Evolutionary conservation across 371 early-diverging fungal species (phyloP).

Genomic region (Rhizopus sp.): DNA sequence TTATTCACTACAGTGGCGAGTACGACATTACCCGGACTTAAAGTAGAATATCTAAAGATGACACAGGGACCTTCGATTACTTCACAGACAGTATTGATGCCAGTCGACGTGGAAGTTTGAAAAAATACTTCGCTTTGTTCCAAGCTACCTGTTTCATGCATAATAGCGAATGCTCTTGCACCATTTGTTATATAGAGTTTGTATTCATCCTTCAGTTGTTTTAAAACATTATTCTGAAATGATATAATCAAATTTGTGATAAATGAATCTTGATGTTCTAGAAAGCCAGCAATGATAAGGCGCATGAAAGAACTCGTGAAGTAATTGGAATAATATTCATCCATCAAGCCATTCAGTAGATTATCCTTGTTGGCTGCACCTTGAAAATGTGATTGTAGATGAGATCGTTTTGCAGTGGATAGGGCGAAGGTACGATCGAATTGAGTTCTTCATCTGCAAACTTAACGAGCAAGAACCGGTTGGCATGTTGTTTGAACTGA

Average conservation of each 20-base stretch:
- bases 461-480: conserved; percentile 71
- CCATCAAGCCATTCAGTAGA: conserved; percentile 12
- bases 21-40: conserved; percentile 81
- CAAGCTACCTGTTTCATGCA: conserved; percentile 73
- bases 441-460: conserved; percentile 67
- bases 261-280: conserved; percentile 52
- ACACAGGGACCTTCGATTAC: conserved; percentile 48
- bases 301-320: conserved; percentile 27
- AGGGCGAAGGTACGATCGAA: conserved; percentile 30
- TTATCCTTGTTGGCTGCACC: conserved; percentile 21
- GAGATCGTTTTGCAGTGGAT: conserved; percentile 12
- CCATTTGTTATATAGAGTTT: conserved; percentile 62
- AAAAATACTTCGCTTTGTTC: conserved; percentile 67
- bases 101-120: conserved; percentile 24
- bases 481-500: conserved; percentile 40
- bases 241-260: conserved; percentile 51
- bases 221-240: conserved; percentile 48
- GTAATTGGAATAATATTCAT: conserved; percentile 44
- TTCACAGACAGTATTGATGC: conserved; percentile 9
- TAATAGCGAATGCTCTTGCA: conserved; percentile 64
- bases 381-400: conserved; percentile 49
- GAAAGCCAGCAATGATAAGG: conserved; percentile 54
- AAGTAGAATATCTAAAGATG: conserved; percentile 65
- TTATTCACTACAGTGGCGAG: conserved; percentile 64
- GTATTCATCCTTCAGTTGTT: conserved; percentile 58